A percentile compares a stretch with the other conserved stretches of the same genome.
Conservation (phyloP, 352 stramenopile species). For the Phytophthora crassamura region DNA sequence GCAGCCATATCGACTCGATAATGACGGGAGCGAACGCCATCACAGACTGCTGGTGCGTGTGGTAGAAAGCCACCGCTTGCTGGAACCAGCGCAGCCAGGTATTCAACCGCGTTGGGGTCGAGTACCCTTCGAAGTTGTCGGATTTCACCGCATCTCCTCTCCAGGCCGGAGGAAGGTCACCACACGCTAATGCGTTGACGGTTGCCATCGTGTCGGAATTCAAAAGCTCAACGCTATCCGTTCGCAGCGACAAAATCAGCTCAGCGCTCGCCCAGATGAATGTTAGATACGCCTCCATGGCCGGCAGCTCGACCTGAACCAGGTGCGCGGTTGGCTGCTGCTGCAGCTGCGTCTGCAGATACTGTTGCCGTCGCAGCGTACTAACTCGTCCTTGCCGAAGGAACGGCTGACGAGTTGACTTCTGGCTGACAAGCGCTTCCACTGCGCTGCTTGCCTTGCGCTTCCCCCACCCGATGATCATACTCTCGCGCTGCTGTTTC, state of each 20-base stretch:
- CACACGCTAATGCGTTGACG: constrained; percentile 24
- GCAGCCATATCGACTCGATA: constrained; percentile 42
- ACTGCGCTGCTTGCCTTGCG: constrained; percentile 10
- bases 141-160: constrained; percentile 4
- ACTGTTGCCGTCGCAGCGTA: constrained; percentile 24
- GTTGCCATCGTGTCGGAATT: constrained; percentile 23
- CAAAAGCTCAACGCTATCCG: constrained; percentile 21
- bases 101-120: constrained; percentile 26
- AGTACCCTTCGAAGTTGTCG: constrained; percentile 27
- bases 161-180: constrained; percentile 23
- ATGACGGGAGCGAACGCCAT: constrained; percentile 11
- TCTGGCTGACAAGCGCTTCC: constrained; percentile 6
- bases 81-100: constrained; percentile 42
- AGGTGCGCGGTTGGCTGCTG: constrained; percentile 43
- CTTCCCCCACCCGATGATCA: constrained; percentile 46
- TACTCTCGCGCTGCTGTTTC: constrained; percentile 46
- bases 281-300: constrained; percentile 53
- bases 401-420: constrained; percentile 6
- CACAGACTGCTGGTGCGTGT: constrained; percentile 31
- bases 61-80: constrained; percentile 41
- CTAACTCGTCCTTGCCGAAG: constrained; percentile 6
- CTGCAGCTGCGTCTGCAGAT: constrained; percentile 31
- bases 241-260: constrained; percentile 39
- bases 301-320: constrained; percentile 52
- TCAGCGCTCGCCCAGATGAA: constrained; percentile 52